phyloP scores from a whole-genome alignment of 116 monocot genomes.

The Iris pallida region DNA sequence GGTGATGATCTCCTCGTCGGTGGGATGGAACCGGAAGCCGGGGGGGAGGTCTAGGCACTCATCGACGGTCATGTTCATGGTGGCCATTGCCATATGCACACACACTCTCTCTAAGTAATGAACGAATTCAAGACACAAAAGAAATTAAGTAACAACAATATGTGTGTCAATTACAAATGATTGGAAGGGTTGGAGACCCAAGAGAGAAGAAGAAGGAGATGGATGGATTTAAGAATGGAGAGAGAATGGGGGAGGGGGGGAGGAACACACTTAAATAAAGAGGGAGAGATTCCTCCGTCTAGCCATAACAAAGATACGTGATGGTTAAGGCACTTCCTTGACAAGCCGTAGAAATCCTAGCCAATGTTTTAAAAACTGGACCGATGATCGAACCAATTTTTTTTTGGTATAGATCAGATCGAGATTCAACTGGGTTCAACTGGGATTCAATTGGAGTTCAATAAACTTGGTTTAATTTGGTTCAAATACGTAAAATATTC shows the following conservation, averaged over 20 bases:
- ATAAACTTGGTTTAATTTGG: too few species aligned
- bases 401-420: constrained; percentile 4
- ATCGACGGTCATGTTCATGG: constrained; percentile 7
- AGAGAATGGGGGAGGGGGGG: neutral
- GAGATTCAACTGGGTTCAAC: too few species aligned
- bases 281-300: constrained; percentile 7
- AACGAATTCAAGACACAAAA: neutral
- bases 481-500: too few species aligned
- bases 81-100: neutral
- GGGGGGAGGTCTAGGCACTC: constrained; percentile 45
- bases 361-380: too few species aligned
- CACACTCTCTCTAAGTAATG: neutral
- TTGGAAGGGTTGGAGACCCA: constrained; percentile 16
- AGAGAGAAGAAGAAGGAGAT: constrained; percentile 11
- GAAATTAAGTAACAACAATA: neutral
- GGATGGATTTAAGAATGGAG: constrained; percentile 21
- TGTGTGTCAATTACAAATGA: neutral
- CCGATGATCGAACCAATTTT: too few species aligned
- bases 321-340: constrained; percentile 25
- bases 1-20: constrained; percentile 69
- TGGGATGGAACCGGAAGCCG: constrained; percentile 82
- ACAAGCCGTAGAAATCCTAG: constrained; percentile 27
- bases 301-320: constrained; percentile 27
- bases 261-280: constrained; percentile 9
- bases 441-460: too few species aligned